Conservation (phyloP, 1,284 basidiomycete species). For the Omphalotus olearius region DNA sequence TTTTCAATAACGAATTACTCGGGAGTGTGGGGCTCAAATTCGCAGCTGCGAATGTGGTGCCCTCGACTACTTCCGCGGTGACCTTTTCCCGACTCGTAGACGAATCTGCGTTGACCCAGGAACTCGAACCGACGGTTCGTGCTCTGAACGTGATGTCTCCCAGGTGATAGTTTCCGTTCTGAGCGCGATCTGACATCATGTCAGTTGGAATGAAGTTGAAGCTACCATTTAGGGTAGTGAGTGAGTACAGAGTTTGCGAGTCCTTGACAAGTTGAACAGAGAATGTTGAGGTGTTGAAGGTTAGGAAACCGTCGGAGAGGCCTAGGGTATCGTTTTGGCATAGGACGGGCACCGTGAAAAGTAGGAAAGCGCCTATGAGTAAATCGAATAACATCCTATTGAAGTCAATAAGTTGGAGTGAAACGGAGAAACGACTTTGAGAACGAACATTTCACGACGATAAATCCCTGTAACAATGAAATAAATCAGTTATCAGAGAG, state of each 20-base stretch:
- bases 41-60: slow-evolving; percentile 43
- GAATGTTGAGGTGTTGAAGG: slow-evolving; percentile 42
- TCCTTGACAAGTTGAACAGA: slow-evolving; percentile 48
- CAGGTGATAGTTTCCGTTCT: slow-evolving; percentile 51
- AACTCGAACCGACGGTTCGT: slow-evolving; percentile 38
- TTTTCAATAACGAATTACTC: slow-evolving; percentile 38
- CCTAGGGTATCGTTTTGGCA: slow-evolving; percentile 29
- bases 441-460: too few species aligned
- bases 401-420: too few species aligned
- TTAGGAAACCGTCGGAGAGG: slow-evolving; percentile 43
- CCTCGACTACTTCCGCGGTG: slow-evolving; percentile 34
- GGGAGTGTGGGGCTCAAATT: slow-evolving; percentile 48
- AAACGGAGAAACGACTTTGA: too few species aligned
- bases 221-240: slow-evolving; percentile 31
- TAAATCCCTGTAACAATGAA: too few species aligned
- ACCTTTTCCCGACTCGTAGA: slow-evolving; percentile 40
- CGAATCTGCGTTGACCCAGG: slow-evolving; percentile 47
- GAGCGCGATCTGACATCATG: slow-evolving; percentile 43
- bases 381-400: too few species aligned
- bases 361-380: too few species aligned
- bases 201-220: slow-evolving; percentile 55
- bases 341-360: background rate
- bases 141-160: slow-evolving; percentile 55
- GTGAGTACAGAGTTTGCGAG: slow-evolving; percentile 53
- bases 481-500: too few species aligned